Conservation (phyloP, 129 eudicot species). For the Oenanthe sinensis region DNA sequence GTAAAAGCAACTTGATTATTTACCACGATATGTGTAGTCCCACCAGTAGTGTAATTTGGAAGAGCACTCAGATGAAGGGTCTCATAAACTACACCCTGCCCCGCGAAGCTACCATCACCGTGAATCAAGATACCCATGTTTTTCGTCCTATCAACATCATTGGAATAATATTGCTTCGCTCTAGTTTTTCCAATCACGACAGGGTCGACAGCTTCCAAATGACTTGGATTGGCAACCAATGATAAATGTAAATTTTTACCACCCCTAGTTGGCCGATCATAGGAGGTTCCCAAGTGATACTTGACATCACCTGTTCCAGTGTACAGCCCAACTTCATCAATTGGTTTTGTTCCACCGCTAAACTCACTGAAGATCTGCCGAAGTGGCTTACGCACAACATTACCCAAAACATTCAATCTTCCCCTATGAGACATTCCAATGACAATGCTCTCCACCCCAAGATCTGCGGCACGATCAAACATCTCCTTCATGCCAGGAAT, state of each 20-base stretch:
- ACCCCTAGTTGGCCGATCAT: slow-evolving; percentile 96
- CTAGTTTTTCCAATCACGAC: slow-evolving; percentile 94
- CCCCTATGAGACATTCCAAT: slow-evolving; percentile 99
- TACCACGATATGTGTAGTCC: slow-evolving; percentile 93
- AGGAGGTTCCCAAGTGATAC: slow-evolving; percentile 93
- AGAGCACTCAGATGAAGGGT: slow-evolving; percentile 94
- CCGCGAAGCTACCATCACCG: slow-evolving; percentile 96
- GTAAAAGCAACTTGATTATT: slow-evolving; percentile 98
- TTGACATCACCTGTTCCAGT: slow-evolving; percentile 98
- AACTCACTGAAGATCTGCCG: slow-evolving; percentile 89
- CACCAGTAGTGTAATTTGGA: slow-evolving; percentile 97
- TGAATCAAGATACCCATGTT: slow-evolving; percentile 84
- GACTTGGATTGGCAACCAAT: slow-evolving; percentile 95
- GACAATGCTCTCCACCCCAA: slow-evolving; percentile 96
- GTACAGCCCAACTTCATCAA: slow-evolving; percentile 87
- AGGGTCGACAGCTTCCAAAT: slow-evolving; percentile 97
- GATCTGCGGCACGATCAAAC: slow-evolving; percentile 94
- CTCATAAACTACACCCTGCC: slow-evolving; percentile 96
- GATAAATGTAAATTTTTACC: slow-evolving; percentile 92
- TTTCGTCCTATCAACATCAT: slow-evolving; percentile 73
- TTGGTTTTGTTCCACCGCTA: slow-evolving; percentile 84
- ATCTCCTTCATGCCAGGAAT: slow-evolving; percentile 99
- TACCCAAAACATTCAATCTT: slow-evolving; percentile 82
- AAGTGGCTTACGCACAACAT: slow-evolving; percentile 86
- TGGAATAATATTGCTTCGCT: slow-evolving; percentile 86